Evolutionary conservation across 306 rosid species (phyloP).

Genomic region (Calophaca sinica): DNA sequence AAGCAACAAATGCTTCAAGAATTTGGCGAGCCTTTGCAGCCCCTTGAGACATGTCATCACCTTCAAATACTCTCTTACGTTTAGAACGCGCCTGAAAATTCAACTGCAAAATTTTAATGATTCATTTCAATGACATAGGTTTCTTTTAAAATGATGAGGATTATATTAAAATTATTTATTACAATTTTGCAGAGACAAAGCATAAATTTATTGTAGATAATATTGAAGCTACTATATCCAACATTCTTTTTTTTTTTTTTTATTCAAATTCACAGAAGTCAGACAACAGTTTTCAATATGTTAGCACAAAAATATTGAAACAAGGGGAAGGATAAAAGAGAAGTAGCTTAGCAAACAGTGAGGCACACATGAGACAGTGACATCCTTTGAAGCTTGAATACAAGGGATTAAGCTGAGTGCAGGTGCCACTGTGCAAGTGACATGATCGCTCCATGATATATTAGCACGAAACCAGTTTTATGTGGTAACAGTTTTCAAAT

Average conservation of each 20-base stretch:
- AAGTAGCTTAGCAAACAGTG: slow-evolving; percentile 18
- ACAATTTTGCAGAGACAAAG: slow-evolving; percentile 28
- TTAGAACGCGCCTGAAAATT: slow-evolving; percentile 69
- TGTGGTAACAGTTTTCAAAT: too few relatives aligned
- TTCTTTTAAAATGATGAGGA: slow-evolving; percentile 10
- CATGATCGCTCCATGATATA: background rate
- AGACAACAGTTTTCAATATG: slow-evolving; percentile 16
- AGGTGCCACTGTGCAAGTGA: background rate
- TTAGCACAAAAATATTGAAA: background rate
- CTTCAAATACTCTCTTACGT: slow-evolving; percentile 75
- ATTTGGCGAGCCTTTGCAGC: slow-evolving; percentile 76
- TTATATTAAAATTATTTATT: slow-evolving; percentile 1
- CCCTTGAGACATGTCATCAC: slow-evolving; percentile 72
- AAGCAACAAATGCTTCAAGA: slow-evolving; percentile 68
- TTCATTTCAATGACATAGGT: background rate
- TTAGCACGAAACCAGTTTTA: too few relatives aligned
- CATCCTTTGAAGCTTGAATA: background rate
- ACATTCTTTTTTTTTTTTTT: background rate
- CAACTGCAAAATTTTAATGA: slow-evolving; percentile 19
- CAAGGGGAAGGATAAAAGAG: background rate
- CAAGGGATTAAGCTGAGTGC: background rate
- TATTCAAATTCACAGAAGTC: slow-evolving; percentile 14
- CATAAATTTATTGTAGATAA: background rate
- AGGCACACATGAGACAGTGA: slow-evolving; percentile 4
- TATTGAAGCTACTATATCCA: background rate